Evolutionary conservation across 331 rosid genomes (phyloP).

Genomic region (Cydonia oblonga): DNA sequence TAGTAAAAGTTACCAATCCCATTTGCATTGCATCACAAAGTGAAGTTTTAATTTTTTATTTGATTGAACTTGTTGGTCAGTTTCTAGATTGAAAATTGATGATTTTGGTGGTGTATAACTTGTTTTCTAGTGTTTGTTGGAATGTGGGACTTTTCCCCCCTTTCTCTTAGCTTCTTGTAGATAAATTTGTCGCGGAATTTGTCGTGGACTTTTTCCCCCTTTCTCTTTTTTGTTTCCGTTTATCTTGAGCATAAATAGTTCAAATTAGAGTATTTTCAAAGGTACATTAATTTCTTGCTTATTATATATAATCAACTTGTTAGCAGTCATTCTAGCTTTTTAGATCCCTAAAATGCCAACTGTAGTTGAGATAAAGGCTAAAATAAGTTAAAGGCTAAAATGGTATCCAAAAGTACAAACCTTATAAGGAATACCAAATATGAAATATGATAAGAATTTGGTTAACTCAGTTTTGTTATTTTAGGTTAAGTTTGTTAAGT

Average conservation of each 20-base stretch:
- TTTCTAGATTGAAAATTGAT: not conserved
- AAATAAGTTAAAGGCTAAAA: not conserved
- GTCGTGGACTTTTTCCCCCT: no score
- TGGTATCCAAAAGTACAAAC: no score
- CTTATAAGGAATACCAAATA: no score
- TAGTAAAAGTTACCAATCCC: no score
- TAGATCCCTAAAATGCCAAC: not conserved
- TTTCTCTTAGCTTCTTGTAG: not conserved
- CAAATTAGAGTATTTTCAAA: not conserved
- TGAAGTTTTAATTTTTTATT: no score
- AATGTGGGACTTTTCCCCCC: not conserved
- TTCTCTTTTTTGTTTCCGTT: not conserved
- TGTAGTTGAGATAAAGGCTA: no score
- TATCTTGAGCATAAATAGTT: not conserved
- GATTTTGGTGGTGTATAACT: not conserved
- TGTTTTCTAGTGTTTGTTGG: not conserved
- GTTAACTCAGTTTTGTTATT: no score
- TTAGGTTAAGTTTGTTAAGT: no score
- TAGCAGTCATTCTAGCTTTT: not conserved
- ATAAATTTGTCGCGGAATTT: not conserved
- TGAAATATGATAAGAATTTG: no score
- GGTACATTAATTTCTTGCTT: not conserved
- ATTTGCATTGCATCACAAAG: no score
- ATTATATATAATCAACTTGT: no score
- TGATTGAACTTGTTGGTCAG: conserved; percentile 3